These are phyloP conservation scores for Cubamyces lactineus DNA, from an alignment of 768 basidiomycete genomes.

Conservation along the genomic window DNA sequence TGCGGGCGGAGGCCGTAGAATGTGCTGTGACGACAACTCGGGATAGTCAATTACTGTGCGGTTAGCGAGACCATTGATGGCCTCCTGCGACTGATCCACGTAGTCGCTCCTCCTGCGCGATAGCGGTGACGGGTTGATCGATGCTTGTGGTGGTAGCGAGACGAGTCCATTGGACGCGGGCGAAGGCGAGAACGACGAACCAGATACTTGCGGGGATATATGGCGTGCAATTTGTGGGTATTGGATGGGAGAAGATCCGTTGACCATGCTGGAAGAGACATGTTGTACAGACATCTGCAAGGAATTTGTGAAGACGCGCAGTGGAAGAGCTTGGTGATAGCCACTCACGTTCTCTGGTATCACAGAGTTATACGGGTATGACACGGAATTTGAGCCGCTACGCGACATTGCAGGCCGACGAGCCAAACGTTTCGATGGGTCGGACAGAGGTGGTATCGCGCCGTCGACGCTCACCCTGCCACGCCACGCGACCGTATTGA, in stretches of 20 bases:
- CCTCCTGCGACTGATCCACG: conserved; percentile 75
- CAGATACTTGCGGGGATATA: conserved; percentile 42
- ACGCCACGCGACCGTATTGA: background rate
- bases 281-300: conserved; percentile 42
- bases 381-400: conserved; percentile 46
- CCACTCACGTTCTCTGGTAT: conserved; percentile 54
- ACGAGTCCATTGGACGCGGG: conserved; percentile 43
- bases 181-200: conserved; percentile 47
- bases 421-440: conserved; percentile 33
- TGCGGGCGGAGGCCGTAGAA: conserved; percentile 79
- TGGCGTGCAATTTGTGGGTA: conserved; percentile 53
- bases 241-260: conserved; percentile 49
- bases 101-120: conserved; percentile 77
- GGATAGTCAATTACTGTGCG: conserved; percentile 81
- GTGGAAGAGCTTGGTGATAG: background rate
- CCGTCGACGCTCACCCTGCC: conserved; percentile 19
- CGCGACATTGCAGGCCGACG: conserved; percentile 49
- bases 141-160: conserved; percentile 81
- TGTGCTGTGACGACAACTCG: conserved; percentile 59
- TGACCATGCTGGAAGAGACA: conserved; percentile 42
- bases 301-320: background rate
- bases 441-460: conserved; percentile 13
- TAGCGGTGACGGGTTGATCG: conserved; percentile 78
- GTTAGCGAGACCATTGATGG: conserved; percentile 49
- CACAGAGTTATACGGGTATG: conserved; percentile 42